phyloP scores from a whole-genome alignment of 345 rosid genomes.

The Acer negundo region DNA sequence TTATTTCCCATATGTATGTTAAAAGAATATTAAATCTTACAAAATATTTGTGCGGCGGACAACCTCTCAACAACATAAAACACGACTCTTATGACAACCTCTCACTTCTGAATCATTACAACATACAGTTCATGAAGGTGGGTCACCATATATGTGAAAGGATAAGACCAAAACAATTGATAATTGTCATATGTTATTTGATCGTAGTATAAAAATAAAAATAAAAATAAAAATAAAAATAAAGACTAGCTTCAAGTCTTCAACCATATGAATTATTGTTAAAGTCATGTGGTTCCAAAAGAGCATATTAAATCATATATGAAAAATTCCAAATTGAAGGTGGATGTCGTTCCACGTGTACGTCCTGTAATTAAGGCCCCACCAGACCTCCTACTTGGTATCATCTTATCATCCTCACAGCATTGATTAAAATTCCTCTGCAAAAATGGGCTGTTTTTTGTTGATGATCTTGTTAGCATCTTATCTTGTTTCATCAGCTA shows the following conservation, averaged over 20 bases:
- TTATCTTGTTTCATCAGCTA: constrained; percentile 17
- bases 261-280: too few species aligned
- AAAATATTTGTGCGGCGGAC: neutral
- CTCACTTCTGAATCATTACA: neutral
- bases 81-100: neutral
- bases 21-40: too few species aligned
- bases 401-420: neutral
- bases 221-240: too few species aligned
- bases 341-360: neutral
- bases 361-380: neutral
- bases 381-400: neutral
- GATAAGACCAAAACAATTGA: neutral
- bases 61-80: too few species aligned
- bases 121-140: too few species aligned
- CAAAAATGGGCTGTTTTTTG: constrained; percentile 13
- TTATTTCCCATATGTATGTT: too few species aligned
- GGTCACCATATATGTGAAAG: neutral
- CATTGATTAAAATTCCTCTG: neutral
- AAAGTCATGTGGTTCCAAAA: too few species aligned
- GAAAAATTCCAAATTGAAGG: neutral
- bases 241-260: too few species aligned
- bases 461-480: neutral
- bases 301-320: too few species aligned
- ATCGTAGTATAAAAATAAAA: too few species aligned
- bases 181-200: too few species aligned